Conservation (phyloP, 257 asterid genomes). For the Nemophila menziesii region DNA sequence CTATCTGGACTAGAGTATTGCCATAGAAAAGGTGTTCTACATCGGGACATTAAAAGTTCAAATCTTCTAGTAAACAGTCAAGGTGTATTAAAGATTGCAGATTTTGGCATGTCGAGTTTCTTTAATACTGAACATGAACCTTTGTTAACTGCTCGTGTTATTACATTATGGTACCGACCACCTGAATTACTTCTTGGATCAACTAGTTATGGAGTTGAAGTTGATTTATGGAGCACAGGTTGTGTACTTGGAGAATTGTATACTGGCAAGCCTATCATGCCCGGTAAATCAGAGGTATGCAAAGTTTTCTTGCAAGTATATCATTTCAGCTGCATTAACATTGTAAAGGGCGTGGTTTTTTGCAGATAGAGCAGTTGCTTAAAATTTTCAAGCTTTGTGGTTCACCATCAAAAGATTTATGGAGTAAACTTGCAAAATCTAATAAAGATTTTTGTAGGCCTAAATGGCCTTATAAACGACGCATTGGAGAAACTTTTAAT, state of each 20-base stretch:
- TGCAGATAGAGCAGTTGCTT: conserved; percentile 54
- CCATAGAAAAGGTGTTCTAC: conserved; percentile 41
- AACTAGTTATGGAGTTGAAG: conserved; percentile 37
- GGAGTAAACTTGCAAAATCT: conserved; percentile 40
- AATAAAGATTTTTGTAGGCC: conserved; percentile 38
- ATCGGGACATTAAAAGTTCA: conserved; percentile 50
- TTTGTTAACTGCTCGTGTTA: conserved; percentile 46
- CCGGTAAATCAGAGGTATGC: conserved; percentile 51
- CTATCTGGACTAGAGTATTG: conserved; percentile 50
- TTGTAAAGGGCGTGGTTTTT: background rate
- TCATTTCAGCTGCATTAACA: background rate
- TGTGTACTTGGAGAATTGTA: conserved; percentile 52
- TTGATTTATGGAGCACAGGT: conserved; percentile 61
- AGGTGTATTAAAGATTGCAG: conserved; percentile 52
- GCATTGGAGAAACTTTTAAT: conserved; percentile 31
- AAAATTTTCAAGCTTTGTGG: conserved; percentile 58
- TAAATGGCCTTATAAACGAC: conserved; percentile 32
- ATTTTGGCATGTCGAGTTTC: conserved; percentile 44
- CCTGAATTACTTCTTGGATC: conserved; percentile 59
- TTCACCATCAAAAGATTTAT: conserved; percentile 50
- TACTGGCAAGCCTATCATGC: conserved; percentile 54
- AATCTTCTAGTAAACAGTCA: conserved; percentile 34
- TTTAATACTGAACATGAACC: conserved; percentile 20
- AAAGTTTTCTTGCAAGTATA: background rate
- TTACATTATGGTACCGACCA: conserved; percentile 62